Percentiles rank a stretch among this genome's conserved stretches.
phyloP scores from a whole-genome alignment of 1,284 basidiomycete genomes.

The Xerocomus amazonicus region DNA sequence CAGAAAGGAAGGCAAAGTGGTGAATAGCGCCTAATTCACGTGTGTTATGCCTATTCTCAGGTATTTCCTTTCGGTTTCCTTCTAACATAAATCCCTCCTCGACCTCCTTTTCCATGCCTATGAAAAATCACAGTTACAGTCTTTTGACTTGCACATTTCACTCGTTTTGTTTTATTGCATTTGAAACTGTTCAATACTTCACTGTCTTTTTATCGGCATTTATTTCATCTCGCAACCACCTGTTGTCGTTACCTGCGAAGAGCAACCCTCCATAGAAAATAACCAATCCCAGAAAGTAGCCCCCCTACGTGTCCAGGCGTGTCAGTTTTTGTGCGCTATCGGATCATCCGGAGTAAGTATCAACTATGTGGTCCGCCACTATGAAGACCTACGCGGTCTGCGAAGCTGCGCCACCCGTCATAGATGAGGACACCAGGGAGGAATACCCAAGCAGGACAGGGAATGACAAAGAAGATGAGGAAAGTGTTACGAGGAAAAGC shows the following conservation, averaged over 20 bases:
- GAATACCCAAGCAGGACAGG: constrained; percentile 79
- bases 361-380: not conserved
- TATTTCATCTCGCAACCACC: constrained; percentile 2
- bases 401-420: constrained; percentile 50
- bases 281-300: constrained; percentile 64
- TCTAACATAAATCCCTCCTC: too few species aligned
- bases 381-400: constrained; percentile 42
- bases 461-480: constrained; percentile 79
- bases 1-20: constrained; percentile 23
- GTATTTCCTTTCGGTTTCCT: not conserved
- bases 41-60: not conserved
- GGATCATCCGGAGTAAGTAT: constrained; percentile 10
- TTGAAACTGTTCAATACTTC: constrained; percentile 9
- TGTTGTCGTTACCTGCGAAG: constrained; percentile 23
- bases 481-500: constrained; percentile 67
- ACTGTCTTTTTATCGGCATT: constrained; percentile 12
- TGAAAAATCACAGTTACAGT: not conserved
- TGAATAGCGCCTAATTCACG: constrained; percentile 2
- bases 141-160: constrained; percentile 2
- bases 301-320: constrained; percentile 81
- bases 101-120: not conserved
- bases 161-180: constrained; percentile 18
- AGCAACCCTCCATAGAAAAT: constrained; percentile 43
- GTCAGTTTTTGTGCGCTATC: constrained; percentile 51
- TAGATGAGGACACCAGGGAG: constrained; percentile 74